Evolutionary conservation across 176 grass and related monocot genomes (phyloP).

Genomic region (Aegilops umbellulata): DNA sequence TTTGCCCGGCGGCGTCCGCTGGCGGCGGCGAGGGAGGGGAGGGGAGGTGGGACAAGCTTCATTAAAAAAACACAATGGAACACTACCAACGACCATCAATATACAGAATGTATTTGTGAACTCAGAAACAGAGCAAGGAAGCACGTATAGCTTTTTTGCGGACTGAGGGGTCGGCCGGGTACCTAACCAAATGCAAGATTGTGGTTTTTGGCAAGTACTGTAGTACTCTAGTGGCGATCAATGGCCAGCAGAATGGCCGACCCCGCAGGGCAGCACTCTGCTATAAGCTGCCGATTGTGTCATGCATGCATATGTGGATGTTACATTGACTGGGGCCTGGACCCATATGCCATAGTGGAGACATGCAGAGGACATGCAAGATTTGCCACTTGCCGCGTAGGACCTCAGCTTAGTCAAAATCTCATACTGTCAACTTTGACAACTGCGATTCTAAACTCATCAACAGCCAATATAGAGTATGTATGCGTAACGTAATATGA

Average conservation of each 20-base stretch:
- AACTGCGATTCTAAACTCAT: neutral
- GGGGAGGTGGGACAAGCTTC: too few relatives aligned
- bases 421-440: neutral
- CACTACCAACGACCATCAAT: neutral
- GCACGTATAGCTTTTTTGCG: neutral
- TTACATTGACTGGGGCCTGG: slow-evolving; percentile 19
- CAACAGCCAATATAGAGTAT: too few relatives aligned
- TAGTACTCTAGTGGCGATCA: neutral
- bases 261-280: slow-evolving; percentile 1
- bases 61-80: neutral
- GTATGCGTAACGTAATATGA: too few relatives aligned
- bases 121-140: neutral
- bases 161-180: neutral
- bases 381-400: neutral
- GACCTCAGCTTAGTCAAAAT: neutral
- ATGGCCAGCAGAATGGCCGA: neutral
- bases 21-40: too few relatives aligned
- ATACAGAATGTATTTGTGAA: neutral
- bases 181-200: neutral
- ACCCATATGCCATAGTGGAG: neutral
- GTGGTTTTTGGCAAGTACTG: neutral
- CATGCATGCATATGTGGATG: neutral
- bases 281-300: slow-evolving; percentile 2
- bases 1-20: too few relatives aligned
- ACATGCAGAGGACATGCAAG: slow-evolving; percentile 12